Evolutionary conservation across 2,329 filamentous ascomycete species (phyloP).

Genomic region (Sporothrix sp.): DNA sequence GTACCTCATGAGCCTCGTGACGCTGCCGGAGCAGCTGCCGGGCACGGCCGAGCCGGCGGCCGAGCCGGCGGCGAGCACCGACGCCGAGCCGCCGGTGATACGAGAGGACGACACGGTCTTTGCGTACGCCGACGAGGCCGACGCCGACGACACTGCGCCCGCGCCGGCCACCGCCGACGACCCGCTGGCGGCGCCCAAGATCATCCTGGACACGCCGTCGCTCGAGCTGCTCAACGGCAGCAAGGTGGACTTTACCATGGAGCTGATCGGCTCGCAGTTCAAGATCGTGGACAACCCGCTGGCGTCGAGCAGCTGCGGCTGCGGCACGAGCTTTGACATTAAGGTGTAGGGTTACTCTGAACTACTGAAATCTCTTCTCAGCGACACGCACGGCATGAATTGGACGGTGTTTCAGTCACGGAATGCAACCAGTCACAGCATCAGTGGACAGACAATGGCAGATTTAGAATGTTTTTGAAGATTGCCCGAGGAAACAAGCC

Average conservation of each 20-base stretch:
- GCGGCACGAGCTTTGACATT: slow-evolving; percentile 95
- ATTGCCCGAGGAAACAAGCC: slow-evolving; percentile 8
- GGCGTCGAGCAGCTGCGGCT: slow-evolving; percentile 90
- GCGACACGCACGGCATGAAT: too few species aligned
- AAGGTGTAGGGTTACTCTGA: slow-evolving; percentile 40
- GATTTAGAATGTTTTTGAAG: slow-evolving; percentile 6
- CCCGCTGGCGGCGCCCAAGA: slow-evolving; percentile 47
- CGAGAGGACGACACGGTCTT: slow-evolving; percentile 83
- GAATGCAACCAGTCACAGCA: too few species aligned
- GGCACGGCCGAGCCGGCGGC: background rate
- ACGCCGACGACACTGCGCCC: slow-evolving; percentile 28
- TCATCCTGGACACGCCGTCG: slow-evolving; percentile 81
- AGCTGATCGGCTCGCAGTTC: slow-evolving; percentile 82
- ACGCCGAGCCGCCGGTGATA: slow-evolving; percentile 27
- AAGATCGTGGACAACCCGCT: slow-evolving; percentile 90
- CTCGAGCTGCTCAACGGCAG: slow-evolving; percentile 84
- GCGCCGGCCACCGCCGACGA: slow-evolving; percentile 13
- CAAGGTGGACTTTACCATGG: slow-evolving; percentile 93
- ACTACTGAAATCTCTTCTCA: background rate
- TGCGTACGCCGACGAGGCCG: slow-evolving; percentile 51
- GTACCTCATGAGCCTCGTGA: slow-evolving; percentile 83
- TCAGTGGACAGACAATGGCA: slow-evolving; percentile 1
- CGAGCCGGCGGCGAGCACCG: slow-evolving; percentile 13
- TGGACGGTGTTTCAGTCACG: too few species aligned
- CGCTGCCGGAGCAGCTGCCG: slow-evolving; percentile 36